Base-by-base conservation (phyloP, 1,139 yeast species). In the Yamadazyma taylorii region DNA sequence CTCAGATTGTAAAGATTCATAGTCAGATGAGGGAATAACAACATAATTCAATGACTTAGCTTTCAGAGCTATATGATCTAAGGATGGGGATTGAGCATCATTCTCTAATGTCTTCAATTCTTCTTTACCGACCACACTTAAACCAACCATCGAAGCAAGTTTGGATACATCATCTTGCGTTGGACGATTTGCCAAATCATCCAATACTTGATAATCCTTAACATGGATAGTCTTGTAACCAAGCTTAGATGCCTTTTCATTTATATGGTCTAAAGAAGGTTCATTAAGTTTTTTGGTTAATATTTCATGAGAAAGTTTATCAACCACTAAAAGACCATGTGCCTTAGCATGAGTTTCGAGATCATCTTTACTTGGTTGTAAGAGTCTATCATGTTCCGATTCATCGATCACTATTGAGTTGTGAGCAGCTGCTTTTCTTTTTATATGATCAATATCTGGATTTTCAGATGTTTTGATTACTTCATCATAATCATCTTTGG, bases 201-300 rank as follows among this genome's bases (percentile, higher is more conserved):
- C 10, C 15, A 42, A 35, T 32, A 39, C 36, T 5, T 39, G 16
- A 25, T 34, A 35, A 9, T 33, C 33, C 12, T 42, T 37, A 5
- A 28, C n/a, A 5, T 38, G 11, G 5, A 51, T 21, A 10, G 44
- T 34, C 17, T 33, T 41, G 29, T 48, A 39, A 8, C 48, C 46
- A 12, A 41, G 34, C 7, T 30, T 39, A 1, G 37, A 37, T 1
- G 57, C 50, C 27, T 48, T 47, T 17, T 41, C 40, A 12, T 39
- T 36, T 30, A 65, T 34, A 40, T 47, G 58, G 3, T 51, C 56
- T 14, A 51, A 30, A 4, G 50, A 36, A n/a, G 62, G 62, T 3
- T 48, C 41, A 6, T 46, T 44, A 11, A 52, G 23, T 23, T 43
- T 29, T 14, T 33, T 17, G 15, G 39, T 44, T 37, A 58, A 41